Percentiles rank a stretch among this genome's conserved stretches.
These are phyloP conservation scores for Pochonia chlamydosporia DNA, from an alignment of 2,329 filamentous ascomycete species.

Conservation along the genomic window DNA sequence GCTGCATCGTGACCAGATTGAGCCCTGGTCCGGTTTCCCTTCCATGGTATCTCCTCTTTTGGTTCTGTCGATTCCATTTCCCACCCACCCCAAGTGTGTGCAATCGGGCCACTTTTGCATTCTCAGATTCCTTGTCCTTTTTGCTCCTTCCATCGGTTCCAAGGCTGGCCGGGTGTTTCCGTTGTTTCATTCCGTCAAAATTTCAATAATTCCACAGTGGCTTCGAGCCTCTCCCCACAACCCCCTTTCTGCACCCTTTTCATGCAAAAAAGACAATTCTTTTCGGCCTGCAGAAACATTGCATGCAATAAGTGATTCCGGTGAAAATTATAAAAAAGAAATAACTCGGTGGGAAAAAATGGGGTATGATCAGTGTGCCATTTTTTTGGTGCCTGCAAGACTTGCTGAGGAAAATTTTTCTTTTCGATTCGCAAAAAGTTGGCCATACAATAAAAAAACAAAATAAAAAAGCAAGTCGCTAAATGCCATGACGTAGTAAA, in stretches of 20 bases:
- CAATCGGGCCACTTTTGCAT: slow-evolving; percentile 21
- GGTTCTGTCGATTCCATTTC: neutral
- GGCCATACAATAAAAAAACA: slow-evolving; percentile 16
- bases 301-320: slow-evolving; percentile 19
- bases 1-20: slow-evolving; percentile 6
- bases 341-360: slow-evolving; percentile 14
- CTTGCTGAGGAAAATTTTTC: slow-evolving; percentile 25
- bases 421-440: slow-evolving; percentile 20
- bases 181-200: slow-evolving; percentile 21
- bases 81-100: neutral
- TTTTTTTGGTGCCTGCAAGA: slow-evolving; percentile 35
- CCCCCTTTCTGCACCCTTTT: slow-evolving; percentile 11
- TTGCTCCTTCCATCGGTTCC: slow-evolving; percentile 3
- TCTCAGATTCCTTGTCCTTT: slow-evolving; percentile 22
- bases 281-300: slow-evolving; percentile 12
- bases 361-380: slow-evolving; percentile 31
- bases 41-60: neutral
- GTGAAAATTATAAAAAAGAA: slow-evolving; percentile 19
- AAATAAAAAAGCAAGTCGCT: slow-evolving; percentile 32
- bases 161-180: slow-evolving; percentile 21
- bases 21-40: neutral
- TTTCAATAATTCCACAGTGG: slow-evolving; percentile 5
- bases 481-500: slow-evolving; percentile 37
- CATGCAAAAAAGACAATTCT: slow-evolving; percentile 11
- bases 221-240: slow-evolving; percentile 1